phyloP scores from a whole-genome alignment of 1,284 basidiomycete genomes.

The Paramarasmius palmivorus region DNA sequence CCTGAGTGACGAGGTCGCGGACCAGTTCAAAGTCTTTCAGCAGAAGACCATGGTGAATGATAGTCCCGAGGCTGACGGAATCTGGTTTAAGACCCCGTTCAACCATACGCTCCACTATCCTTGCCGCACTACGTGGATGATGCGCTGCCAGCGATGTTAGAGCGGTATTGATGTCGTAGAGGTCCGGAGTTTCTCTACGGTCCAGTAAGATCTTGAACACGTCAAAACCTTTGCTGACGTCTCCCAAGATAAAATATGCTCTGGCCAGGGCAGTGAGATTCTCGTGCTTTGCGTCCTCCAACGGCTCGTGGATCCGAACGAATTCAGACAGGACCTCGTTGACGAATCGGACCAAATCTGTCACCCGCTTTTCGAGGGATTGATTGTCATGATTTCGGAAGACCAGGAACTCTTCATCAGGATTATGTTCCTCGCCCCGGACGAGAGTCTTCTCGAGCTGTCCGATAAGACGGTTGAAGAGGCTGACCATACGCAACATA shows the following conservation, averaged over 20 bases:
- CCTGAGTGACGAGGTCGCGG: slow-evolving; percentile 38
- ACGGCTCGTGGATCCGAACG: slow-evolving; percentile 40
- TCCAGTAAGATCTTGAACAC: slow-evolving; percentile 46
- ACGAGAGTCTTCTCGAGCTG: slow-evolving; percentile 13
- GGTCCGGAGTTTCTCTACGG: slow-evolving; percentile 56
- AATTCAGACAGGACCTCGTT: slow-evolving; percentile 48
- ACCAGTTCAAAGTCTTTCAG: slow-evolving; percentile 47
- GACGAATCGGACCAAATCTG: slow-evolving; percentile 42
- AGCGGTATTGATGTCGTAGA: slow-evolving; percentile 63
- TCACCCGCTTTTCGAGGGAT: slow-evolving; percentile 20
- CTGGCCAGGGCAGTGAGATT: slow-evolving; percentile 62
- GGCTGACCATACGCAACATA: slow-evolving; percentile 57
- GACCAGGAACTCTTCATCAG: not conserved
- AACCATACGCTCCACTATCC: slow-evolving; percentile 50
- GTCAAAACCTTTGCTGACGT: slow-evolving; percentile 44
- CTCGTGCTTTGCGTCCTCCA: slow-evolving; percentile 47
- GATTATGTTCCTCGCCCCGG: not conserved
- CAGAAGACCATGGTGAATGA: slow-evolving; percentile 54
- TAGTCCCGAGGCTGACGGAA: slow-evolving; percentile 55
- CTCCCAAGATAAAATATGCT: slow-evolving; percentile 59
- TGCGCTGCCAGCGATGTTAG: slow-evolving; percentile 53
- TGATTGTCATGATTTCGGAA: not conserved
- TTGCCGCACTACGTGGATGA: slow-evolving; percentile 44
- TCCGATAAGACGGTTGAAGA: slow-evolving; percentile 40
- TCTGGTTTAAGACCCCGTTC: slow-evolving; percentile 48